phyloP scores from a whole-genome alignment of 2,329 filamentous ascomycete genomes.

The Aspergillus felis region DNA sequence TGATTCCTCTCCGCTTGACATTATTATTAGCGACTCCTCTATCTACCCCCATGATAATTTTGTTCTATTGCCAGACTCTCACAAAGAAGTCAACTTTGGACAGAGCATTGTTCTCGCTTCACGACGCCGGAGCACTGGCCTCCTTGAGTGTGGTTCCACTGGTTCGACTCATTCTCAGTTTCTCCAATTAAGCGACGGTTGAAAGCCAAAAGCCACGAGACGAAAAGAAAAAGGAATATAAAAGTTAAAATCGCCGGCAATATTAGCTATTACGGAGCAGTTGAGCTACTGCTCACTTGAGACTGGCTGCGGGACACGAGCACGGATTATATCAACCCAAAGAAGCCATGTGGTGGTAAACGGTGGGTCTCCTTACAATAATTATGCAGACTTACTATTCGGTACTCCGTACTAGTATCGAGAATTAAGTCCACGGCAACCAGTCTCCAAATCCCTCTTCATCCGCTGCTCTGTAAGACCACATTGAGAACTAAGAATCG shows the following conservation, averaged over 20 bases:
- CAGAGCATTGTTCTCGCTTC: neutral
- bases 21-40: neutral
- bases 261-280: neutral
- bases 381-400: neutral
- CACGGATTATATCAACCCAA: constrained; percentile 1
- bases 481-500: neutral
- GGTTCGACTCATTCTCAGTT: neutral
- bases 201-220: neutral
- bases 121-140: neutral
- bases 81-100: neutral
- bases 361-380: constrained; percentile 13
- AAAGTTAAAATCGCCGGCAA: neutral
- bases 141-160: neutral
- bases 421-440: neutral
- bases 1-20: neutral
- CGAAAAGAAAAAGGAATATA: neutral
- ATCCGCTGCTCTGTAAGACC: neutral
- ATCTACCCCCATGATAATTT: neutral
- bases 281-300: neutral
- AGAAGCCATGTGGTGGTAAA: constrained; percentile 19
- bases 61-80: neutral
- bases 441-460: neutral
- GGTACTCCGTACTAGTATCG: too few relatives aligned
- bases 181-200: neutral
- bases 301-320: neutral